These are phyloP conservation scores for Achaetomiella virescens DNA, from an alignment of 495 filamentous ascomycete species.

Conservation along the genomic window DNA sequence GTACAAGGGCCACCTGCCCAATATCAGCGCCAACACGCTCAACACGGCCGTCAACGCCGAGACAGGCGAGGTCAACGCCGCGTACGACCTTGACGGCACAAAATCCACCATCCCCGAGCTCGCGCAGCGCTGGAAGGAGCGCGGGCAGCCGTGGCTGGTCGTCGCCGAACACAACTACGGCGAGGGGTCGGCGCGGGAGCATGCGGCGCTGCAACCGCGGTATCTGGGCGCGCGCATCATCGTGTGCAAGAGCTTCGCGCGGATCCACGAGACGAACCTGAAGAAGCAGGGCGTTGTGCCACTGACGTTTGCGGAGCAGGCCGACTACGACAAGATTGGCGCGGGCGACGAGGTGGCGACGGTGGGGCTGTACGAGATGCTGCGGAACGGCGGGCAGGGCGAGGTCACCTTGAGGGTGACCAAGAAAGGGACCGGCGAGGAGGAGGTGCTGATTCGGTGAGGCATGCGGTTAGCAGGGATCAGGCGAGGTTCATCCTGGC, in stretches of 20 bases:
- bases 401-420: constrained; percentile 61
- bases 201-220: constrained; percentile 92
- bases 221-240: constrained; percentile 88
- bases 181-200: constrained; percentile 89
- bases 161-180: constrained; percentile 98
- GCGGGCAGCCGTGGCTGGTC: constrained; percentile 74
- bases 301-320: constrained; percentile 75
- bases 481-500: constrained; percentile 88
- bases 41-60: constrained; percentile 89
- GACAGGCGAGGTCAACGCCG: constrained; percentile 85
- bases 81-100: constrained; percentile 61
- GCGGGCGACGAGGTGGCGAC: constrained; percentile 79
- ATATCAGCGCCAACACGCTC: constrained; percentile 93
- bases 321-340: constrained; percentile 77
- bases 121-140: constrained; percentile 69
- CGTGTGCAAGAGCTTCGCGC: constrained; percentile 83
- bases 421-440: constrained; percentile 56
- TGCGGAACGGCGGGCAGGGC: constrained; percentile 73
- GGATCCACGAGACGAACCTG: constrained; percentile 97
- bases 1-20: constrained; percentile 97
- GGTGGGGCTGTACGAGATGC: constrained; percentile 72
- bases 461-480: constrained; percentile 78
- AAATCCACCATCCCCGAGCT: constrained; percentile 71
- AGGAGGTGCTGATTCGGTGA: constrained; percentile 53
- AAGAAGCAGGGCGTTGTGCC: constrained; percentile 99